Evolutionary conservation across 306 rosid species (phyloP).

Genomic region (Quercus gilva): DNA sequence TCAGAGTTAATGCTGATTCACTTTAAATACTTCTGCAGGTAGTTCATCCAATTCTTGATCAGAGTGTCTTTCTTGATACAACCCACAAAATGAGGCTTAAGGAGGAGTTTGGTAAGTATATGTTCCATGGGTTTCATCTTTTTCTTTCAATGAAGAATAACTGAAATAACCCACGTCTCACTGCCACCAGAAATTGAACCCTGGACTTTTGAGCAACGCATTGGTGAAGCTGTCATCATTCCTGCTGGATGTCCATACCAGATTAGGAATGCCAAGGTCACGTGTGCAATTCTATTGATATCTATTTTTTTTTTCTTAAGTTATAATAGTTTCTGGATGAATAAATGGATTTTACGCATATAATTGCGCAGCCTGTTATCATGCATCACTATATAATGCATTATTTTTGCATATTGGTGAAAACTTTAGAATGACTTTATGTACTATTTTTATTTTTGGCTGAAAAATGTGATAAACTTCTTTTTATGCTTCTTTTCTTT

Average conservation of each 20-base stretch:
- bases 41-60: constrained; percentile 87
- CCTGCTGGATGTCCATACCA: constrained; percentile 99
- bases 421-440: not conserved
- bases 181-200: constrained; percentile 82
- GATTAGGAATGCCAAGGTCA: constrained; percentile 84
- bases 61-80: constrained; percentile 68
- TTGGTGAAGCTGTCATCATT: constrained; percentile 94
- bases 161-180: constrained; percentile 17
- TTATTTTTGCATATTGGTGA: not conserved
- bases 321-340: too few relatives aligned
- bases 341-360: not conserved
- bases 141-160: constrained; percentile 7
- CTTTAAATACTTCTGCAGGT: constrained; percentile 51
- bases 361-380: not conserved
- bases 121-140: constrained; percentile 5
- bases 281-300: constrained; percentile 11
- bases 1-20: constrained; percentile 9
- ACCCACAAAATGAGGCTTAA: constrained; percentile 76
- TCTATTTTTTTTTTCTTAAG: not conserved
- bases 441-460: not conserved
- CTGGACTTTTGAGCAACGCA: constrained; percentile 89
- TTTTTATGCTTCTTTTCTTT: not conserved
- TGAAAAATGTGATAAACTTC: not conserved
- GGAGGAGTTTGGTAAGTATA: constrained; percentile 81
- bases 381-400: not conserved